phyloP scores from a whole-genome alignment of 805 yeast species.

The Yamadazyma akitaensis region DNA sequence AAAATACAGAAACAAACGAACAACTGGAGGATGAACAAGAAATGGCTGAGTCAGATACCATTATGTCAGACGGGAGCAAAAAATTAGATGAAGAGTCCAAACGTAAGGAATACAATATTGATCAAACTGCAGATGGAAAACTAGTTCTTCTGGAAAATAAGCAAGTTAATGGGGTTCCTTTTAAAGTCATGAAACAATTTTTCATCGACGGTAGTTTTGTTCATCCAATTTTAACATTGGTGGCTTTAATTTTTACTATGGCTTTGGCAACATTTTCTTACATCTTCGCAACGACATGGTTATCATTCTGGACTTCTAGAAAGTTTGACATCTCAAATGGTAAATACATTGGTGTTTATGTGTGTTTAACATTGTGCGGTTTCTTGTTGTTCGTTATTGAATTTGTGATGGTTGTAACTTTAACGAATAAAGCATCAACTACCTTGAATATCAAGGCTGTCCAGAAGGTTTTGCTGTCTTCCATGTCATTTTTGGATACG shows the following conservation, averaged over 20 bases:
- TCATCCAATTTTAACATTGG: conserved; percentile 19
- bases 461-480: conserved; percentile 60
- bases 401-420: conserved; percentile 45
- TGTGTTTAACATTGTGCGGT: conserved; percentile 52
- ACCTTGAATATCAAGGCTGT: conserved; percentile 59
- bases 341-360: conserved; percentile 70
- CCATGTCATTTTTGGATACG: conserved; percentile 78
- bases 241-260: conserved; percentile 3
- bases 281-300: conserved; percentile 68
- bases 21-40: conserved; percentile 17
- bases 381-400: conserved; percentile 41
- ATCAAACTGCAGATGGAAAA: conserved; percentile 21
- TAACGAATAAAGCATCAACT: conserved; percentile 51
- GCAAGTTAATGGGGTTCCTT: conserved; percentile 52
- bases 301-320: conserved; percentile 73
- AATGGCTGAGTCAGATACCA: conserved; percentile 9
- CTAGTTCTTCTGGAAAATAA: conserved; percentile 49
- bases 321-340: conserved; percentile 49
- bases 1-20: conserved; percentile 16
- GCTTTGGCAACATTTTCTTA: conserved; percentile 30
- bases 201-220: conserved; percentile 54
- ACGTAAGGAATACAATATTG: conserved; percentile 27
- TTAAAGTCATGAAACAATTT: conserved; percentile 49
- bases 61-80: conserved; percentile 1
- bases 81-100: conserved; percentile 19